Evolutionary conservation across 2,329 filamentous ascomycete genomes (phyloP).

Genomic region (Cladophialophora exuberans): DNA sequence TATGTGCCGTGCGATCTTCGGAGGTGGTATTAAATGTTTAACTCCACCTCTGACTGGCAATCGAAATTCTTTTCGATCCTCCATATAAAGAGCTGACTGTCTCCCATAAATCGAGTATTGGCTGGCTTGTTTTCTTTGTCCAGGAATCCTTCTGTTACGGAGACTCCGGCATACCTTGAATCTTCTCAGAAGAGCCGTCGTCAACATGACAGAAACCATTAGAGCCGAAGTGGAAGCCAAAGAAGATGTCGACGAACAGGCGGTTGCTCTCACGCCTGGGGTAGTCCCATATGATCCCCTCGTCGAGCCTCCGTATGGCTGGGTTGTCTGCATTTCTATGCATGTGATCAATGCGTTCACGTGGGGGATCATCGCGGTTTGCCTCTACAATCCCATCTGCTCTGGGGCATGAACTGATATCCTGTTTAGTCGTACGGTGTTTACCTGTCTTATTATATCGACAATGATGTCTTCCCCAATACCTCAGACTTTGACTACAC

Average conservation of each 20-base stretch:
- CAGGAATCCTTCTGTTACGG: too few species aligned
- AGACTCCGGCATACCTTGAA: too few species aligned
- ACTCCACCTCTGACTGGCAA: slow-evolving; percentile 4
- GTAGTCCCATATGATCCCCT: slow-evolving; percentile 8
- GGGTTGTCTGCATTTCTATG: slow-evolving; percentile 35
- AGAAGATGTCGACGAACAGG: slow-evolving; percentile 12
- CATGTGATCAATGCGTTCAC: slow-evolving; percentile 39
- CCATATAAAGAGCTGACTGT: too few species aligned
- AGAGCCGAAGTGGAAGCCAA: slow-evolving; percentile 12
- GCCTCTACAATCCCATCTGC: not conserved
- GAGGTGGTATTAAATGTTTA: not conserved
- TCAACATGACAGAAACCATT: too few species aligned
- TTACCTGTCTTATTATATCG: slow-evolving; percentile 48
- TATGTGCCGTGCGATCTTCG: slow-evolving; percentile 8
- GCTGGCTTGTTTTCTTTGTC: not conserved
- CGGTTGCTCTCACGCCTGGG: slow-evolving; percentile 15
- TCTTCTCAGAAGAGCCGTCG: too few species aligned
- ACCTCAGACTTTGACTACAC: slow-evolving; percentile 37
- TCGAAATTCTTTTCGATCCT: not conserved
- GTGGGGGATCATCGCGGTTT: slow-evolving; percentile 38
- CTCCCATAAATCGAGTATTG: too few species aligned
- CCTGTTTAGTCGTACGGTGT: slow-evolving; percentile 43
- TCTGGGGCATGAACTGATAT: not conserved
- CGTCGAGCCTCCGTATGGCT: slow-evolving; percentile 38
- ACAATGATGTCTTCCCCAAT: slow-evolving; percentile 35